Percentiles rank a stretch among this genome's conserved stretches.
Evolutionary conservation across 352 stramenopile species (phyloP).

Genomic region (Globisporangium radiosum): DNA sequence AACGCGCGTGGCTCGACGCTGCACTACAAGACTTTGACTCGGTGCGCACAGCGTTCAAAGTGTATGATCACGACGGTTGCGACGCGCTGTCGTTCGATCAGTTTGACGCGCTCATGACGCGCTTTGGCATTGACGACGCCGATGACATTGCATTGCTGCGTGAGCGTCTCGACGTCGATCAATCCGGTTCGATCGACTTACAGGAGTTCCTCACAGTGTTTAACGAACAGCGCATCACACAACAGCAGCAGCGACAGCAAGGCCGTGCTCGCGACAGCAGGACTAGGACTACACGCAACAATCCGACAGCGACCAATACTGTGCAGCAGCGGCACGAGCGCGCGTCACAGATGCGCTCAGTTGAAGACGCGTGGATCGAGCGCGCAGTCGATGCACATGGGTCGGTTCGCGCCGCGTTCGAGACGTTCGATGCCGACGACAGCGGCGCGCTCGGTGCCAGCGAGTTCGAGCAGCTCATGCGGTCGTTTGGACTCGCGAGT

Average conservation of each 20-base stretch:
- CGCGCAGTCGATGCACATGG: slow-evolving; percentile 22
- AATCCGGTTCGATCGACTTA: slow-evolving; percentile 40
- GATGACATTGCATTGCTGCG: slow-evolving; percentile 37
- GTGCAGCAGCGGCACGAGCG: slow-evolving; percentile 20
- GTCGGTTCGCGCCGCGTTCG: slow-evolving; percentile 32
- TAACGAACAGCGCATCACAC: slow-evolving; percentile 19
- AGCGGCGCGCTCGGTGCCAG: slow-evolving; percentile 34
- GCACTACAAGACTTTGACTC: slow-evolving; percentile 33
- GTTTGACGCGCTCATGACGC: slow-evolving; percentile 12
- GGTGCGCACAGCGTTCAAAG: slow-evolving; percentile 35
- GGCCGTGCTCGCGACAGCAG: background rate
- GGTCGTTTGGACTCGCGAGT: slow-evolving; percentile 35
- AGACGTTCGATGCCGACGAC: slow-evolving; percentile 33
- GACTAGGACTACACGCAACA: background rate
- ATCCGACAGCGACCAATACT: background rate
- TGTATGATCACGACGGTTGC: slow-evolving; percentile 25
- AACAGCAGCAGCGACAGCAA: background rate
- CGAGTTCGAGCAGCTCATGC: slow-evolving; percentile 44
- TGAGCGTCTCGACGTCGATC: slow-evolving; percentile 37
- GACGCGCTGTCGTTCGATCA: slow-evolving; percentile 41
- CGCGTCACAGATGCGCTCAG: slow-evolving; percentile 18
- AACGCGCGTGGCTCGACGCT: slow-evolving; percentile 42
- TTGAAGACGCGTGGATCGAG: slow-evolving; percentile 50
- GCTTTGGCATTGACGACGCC: slow-evolving; percentile 48
- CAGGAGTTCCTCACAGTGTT: slow-evolving; percentile 57